phyloP scores from a whole-genome alignment of 1,284 basidiomycete genomes.

The Cerioporus squamosus region DNA sequence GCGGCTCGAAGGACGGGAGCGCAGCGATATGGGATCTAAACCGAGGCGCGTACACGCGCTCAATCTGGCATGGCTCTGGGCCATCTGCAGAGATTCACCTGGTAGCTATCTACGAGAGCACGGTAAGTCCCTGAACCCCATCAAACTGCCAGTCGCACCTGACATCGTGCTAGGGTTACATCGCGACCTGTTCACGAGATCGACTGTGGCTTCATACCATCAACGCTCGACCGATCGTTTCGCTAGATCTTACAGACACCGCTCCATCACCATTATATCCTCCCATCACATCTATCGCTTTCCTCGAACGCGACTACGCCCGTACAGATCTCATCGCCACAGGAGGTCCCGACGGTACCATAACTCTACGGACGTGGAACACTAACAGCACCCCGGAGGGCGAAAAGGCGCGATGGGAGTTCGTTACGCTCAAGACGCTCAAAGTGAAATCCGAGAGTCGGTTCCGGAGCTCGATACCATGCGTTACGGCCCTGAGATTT shows the following conservation, averaged over 20 bases:
- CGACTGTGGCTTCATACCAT: conserved; percentile 80
- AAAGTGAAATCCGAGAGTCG: conserved; percentile 47
- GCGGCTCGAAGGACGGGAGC: conserved; percentile 84
- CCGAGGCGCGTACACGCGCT: conserved; percentile 74
- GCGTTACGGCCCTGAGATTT: conserved; percentile 71
- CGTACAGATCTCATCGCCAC: conserved; percentile 71
- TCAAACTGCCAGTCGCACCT: neutral
- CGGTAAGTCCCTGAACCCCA: conserved; percentile 53
- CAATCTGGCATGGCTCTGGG: conserved; percentile 67
- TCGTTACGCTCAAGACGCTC: conserved; percentile 66
- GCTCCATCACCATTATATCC: conserved; percentile 42
- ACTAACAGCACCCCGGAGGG: conserved; percentile 67
- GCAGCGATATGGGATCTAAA: conserved; percentile 94
- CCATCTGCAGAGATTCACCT: conserved; percentile 61
- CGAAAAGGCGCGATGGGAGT: conserved; percentile 72
- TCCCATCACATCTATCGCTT: conserved; percentile 64
- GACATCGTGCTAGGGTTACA: conserved; percentile 62
- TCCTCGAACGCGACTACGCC: conserved; percentile 83
- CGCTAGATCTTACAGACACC: conserved; percentile 59
- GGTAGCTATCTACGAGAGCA: conserved; percentile 84
- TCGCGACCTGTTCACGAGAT: conserved; percentile 77
- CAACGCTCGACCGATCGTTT: conserved; percentile 76
- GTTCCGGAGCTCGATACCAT: conserved; percentile 37
- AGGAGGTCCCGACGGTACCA: conserved; percentile 68
- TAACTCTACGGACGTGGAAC: conserved; percentile 76